phyloP scores from a whole-genome alignment of 345 rosid species.

The Hevea brasiliensis region DNA sequence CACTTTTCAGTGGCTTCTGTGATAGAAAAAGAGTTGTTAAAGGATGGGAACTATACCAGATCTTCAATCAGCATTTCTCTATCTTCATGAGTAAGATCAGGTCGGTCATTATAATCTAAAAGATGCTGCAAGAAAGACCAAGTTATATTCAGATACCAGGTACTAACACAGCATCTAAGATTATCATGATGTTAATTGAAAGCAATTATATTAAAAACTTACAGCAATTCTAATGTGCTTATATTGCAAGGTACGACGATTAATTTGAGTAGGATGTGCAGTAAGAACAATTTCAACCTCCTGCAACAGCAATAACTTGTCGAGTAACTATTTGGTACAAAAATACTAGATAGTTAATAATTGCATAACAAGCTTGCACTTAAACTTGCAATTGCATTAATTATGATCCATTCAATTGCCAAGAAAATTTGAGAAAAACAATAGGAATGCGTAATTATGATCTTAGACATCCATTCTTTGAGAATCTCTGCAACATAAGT shows the following conservation, averaged over 20 bases:
- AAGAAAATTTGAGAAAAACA: not conserved
- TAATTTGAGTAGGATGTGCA: slow-evolving; percentile 98
- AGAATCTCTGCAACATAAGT: not conserved
- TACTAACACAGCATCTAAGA: slow-evolving; percentile 7
- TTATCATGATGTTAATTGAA: slow-evolving; percentile 4
- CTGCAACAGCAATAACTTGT: slow-evolving; percentile 40
- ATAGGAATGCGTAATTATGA: not conserved
- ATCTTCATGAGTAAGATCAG: slow-evolving; percentile 91
- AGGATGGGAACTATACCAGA: slow-evolving; percentile 54
- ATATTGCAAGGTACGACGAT: slow-evolving; percentile 91
- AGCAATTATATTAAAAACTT: slow-evolving; percentile 36
- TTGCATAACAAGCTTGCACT: not conserved
- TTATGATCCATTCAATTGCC: slow-evolving; percentile 5
- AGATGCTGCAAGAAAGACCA: slow-evolving; percentile 63
- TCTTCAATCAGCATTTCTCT: slow-evolving; percentile 88
- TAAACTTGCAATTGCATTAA: not conserved
- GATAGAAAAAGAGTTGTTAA: not conserved
- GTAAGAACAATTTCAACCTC: slow-evolving; percentile 97
- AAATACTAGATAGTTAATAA: not conserved
- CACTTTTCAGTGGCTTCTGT: no score
- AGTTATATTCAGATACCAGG: slow-evolving; percentile 15
- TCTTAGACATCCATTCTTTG: not conserved
- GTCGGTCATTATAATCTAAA: slow-evolving; percentile 77
- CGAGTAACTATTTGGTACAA: not conserved
- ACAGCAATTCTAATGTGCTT: slow-evolving; percentile 93